Evolutionary conservation across 495 filamentous ascomycete species (phyloP).

Genomic region (Xeromyces bisporus): DNA sequence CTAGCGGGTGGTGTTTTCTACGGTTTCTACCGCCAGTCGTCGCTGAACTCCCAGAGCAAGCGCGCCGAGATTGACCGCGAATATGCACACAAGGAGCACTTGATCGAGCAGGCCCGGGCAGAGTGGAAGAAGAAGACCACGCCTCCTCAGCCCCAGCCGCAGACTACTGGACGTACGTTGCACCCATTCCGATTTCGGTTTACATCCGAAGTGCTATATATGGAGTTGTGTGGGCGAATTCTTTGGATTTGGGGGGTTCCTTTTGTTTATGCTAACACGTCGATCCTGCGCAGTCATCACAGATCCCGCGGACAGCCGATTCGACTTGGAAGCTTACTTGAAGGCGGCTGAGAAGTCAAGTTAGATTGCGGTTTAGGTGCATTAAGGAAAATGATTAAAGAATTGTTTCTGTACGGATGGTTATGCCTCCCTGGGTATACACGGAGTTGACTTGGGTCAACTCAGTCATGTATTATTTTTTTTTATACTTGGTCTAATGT

Average conservation of each 20-base stretch:
- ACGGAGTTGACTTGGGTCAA: slow-evolving; percentile 20
- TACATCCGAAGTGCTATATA: background rate
- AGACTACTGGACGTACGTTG: slow-evolving; percentile 43
- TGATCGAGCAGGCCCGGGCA: slow-evolving; percentile 83
- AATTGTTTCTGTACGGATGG: slow-evolving; percentile 17
- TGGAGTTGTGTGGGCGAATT: slow-evolving; percentile 1
- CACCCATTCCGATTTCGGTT: background rate
- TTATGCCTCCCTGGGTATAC: slow-evolving; percentile 24
- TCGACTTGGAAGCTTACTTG: slow-evolving; percentile 78
- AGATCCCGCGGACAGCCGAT: slow-evolving; percentile 67
- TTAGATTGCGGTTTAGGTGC: slow-evolving; percentile 19
- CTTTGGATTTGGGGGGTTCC: background rate
- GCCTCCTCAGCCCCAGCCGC: slow-evolving; percentile 30
- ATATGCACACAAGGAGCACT: slow-evolving; percentile 67
- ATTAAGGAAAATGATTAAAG: slow-evolving; percentile 19
- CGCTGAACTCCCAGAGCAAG: slow-evolving; percentile 49
- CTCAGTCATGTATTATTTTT: slow-evolving; percentile 35
- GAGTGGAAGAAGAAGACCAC: slow-evolving; percentile 66
- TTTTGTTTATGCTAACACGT: background rate
- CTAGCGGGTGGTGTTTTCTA: slow-evolving; percentile 78
- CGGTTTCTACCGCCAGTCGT: slow-evolving; percentile 77
- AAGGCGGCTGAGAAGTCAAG: slow-evolving; percentile 39
- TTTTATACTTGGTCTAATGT: slow-evolving; percentile 32
- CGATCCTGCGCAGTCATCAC: slow-evolving; percentile 48
- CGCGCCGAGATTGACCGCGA: slow-evolving; percentile 51